Percentiles rank a stretch among this genome's conserved stretches.
Conservation (phyloP, 345 rosid species). For the Pistacia integerrima region DNA sequence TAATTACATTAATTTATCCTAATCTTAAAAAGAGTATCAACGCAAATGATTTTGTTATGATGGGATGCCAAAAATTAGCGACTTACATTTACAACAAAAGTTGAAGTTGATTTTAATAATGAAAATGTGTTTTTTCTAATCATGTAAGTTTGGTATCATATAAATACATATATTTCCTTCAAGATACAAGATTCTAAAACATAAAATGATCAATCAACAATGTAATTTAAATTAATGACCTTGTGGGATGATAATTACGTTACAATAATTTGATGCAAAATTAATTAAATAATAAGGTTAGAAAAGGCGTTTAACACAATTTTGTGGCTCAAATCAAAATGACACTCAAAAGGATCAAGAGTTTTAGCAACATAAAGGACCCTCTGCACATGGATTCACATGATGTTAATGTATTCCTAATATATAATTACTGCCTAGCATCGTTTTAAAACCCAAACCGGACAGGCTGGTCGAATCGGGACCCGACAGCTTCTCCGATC, state of each 20-base stretch:
- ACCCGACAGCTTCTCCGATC: too few species aligned
- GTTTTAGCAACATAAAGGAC: conserved; percentile 47
- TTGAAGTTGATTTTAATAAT: too few species aligned
- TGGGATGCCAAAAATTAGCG: background rate
- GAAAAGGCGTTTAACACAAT: conserved; percentile 11
- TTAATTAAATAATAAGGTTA: background rate
- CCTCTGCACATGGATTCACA: conserved; percentile 70
- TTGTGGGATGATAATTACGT: background rate
- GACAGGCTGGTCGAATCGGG: too few species aligned
- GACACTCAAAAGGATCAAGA: conserved; percentile 28
- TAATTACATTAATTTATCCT: background rate
- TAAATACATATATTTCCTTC: background rate
- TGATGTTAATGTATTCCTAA: conserved; percentile 34
- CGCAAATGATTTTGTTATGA: background rate
- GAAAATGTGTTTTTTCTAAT: too few species aligned
- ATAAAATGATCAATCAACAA: background rate
- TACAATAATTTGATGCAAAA: conserved; percentile 4
- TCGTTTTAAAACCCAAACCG: too few species aligned
- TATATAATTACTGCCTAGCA: background rate
- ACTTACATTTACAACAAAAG: too few species aligned
- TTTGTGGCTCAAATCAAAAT: conserved; percentile 19
- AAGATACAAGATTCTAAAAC: background rate
- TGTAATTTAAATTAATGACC: background rate
- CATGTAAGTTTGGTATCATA: too few species aligned
- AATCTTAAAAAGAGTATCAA: background rate